Percentiles rank a stretch among this genome's conserved stretches.
phyloP scores from a whole-genome alignment of 352 stramenopile genomes.

The Phytophthora niederhauseri region DNA sequence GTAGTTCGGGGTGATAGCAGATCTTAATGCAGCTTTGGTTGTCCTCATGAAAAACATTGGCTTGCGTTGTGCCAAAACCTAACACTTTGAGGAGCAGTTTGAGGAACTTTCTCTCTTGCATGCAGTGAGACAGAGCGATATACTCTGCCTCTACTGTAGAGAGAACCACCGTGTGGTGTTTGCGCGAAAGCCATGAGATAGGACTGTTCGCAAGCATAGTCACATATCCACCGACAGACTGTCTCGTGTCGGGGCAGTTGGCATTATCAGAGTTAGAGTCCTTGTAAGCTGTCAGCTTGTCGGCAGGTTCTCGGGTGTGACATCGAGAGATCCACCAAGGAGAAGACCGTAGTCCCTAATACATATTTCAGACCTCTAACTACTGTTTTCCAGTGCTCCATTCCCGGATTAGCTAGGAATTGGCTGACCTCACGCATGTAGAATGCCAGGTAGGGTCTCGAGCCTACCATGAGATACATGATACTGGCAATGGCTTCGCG shows the following conservation, averaged over 20 bases:
- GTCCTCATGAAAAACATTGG: constrained; percentile 34
- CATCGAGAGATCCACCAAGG: constrained; percentile 3
- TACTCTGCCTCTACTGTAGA: constrained; percentile 8
- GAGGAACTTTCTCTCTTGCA: constrained; percentile 12
- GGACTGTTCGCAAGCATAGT: neutral
- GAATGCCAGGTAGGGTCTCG: constrained; percentile 21
- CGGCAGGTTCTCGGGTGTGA: neutral
- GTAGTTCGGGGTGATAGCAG: constrained; percentile 33
- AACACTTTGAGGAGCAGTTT: constrained; percentile 9
- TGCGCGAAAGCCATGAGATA: constrained; percentile 16
- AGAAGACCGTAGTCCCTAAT: constrained; percentile 18
- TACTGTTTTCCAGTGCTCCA: constrained; percentile 27
- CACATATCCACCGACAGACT: neutral
- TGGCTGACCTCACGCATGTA: constrained; percentile 28
- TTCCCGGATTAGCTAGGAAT: constrained; percentile 26
- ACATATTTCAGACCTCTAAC: constrained; percentile 20
- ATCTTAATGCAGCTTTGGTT: constrained; percentile 48
- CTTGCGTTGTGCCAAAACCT: constrained; percentile 1
- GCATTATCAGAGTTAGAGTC: neutral
- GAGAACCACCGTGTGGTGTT: constrained; percentile 17
- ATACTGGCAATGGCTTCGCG: constrained; percentile 25
- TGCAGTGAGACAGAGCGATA: constrained; percentile 8
- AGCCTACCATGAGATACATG: constrained; percentile 30
- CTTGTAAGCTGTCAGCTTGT: neutral
- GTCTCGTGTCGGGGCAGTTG: neutral